Evolutionary conservation across 2,329 filamentous ascomycete species (phyloP).

Genomic region (Xylariaceae sp.): DNA sequence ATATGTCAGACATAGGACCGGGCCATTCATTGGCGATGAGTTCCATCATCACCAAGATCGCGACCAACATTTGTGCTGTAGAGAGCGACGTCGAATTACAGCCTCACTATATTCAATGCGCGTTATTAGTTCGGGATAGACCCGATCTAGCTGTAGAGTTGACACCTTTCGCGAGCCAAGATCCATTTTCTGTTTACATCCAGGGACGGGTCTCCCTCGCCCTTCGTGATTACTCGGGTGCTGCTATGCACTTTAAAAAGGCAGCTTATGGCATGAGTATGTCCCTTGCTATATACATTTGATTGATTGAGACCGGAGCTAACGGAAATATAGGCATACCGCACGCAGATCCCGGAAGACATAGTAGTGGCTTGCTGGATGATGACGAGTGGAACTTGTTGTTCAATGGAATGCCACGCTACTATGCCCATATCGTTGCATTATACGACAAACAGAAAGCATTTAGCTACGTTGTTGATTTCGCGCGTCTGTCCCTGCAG

Average conservation of each 20-base stretch:
- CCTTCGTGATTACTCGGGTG: conserved; percentile 65
- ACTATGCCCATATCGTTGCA: conserved; percentile 78
- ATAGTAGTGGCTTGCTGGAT: conserved; percentile 64
- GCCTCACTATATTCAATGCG: conserved; percentile 56
- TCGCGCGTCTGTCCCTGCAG: conserved; percentile 69
- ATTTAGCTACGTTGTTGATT: conserved; percentile 77
- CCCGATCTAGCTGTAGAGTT: conserved; percentile 56
- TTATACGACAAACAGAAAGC: conserved; percentile 75
- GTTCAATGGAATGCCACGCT: conserved; percentile 70
- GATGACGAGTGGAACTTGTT: conserved; percentile 65
- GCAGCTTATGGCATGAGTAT: conserved; percentile 77
- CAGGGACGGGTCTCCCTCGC: conserved; percentile 74
- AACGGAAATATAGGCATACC: conserved; percentile 37
- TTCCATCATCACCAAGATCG: conserved; percentile 59
- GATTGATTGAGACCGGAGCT: not conserved
- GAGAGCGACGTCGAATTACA: conserved; percentile 62
- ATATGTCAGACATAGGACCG: conserved; percentile 46
- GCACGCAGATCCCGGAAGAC: conserved; percentile 43
- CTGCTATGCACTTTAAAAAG: conserved; percentile 72
- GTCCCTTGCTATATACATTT: conserved; percentile 30
- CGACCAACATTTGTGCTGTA: conserved; percentile 58
- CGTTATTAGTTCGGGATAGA: conserved; percentile 53
- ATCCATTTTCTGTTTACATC: conserved; percentile 69
- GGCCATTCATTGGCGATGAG: conserved; percentile 35
- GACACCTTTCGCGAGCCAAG: conserved; percentile 49